Evolutionary conservation across 257 asterid species (phyloP).

Genomic region (Eustoma russellianum): DNA sequence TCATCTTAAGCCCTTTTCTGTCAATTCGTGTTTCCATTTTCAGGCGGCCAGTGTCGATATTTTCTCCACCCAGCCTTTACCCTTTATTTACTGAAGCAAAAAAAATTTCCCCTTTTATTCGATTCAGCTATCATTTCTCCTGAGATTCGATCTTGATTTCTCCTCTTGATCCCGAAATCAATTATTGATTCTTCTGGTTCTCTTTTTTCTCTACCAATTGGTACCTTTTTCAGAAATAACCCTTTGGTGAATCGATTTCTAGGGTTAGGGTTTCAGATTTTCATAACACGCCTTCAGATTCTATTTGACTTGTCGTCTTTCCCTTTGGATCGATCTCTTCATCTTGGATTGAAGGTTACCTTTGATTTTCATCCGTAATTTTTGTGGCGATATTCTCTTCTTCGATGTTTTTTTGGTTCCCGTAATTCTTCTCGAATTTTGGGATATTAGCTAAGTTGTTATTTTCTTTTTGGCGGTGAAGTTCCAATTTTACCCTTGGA

Average conservation of each 20-base stretch:
- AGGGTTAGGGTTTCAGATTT: slow-evolving; percentile 21
- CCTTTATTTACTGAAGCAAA: slow-evolving; percentile 7
- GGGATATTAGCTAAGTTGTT: slow-evolving; percentile 1
- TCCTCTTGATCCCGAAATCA: slow-evolving; percentile 6
- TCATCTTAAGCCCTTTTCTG: not conserved
- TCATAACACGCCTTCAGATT: slow-evolving; percentile 3
- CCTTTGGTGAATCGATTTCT: slow-evolving; percentile 3
- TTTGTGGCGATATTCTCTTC: not conserved
- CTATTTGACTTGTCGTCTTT: slow-evolving; percentile 1
- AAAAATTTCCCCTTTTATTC: not conserved
- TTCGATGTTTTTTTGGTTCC: not conserved
- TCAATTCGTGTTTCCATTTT: slow-evolving; percentile 3
- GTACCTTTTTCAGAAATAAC: slow-evolving; percentile 6
- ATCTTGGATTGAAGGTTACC: not conserved
- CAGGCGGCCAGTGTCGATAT: slow-evolving; percentile 12
- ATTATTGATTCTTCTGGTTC: slow-evolving; percentile 6
- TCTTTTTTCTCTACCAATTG: slow-evolving; percentile 6
- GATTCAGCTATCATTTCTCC: slow-evolving; percentile 1
- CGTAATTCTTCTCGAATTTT: not conserved
- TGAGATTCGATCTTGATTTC: slow-evolving; percentile 6
- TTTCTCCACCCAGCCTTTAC: slow-evolving; percentile 12
- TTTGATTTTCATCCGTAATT: not conserved
- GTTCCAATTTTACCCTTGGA: slow-evolving; percentile 1
- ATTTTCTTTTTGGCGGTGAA: not conserved
- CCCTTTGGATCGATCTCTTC: slow-evolving; percentile 2